Percentiles rank a stretch among this genome's conserved stretches.
Evolutionary conservation across 148 eudicot genomes (phyloP).

Genomic region (Nyssa sinensis): DNA sequence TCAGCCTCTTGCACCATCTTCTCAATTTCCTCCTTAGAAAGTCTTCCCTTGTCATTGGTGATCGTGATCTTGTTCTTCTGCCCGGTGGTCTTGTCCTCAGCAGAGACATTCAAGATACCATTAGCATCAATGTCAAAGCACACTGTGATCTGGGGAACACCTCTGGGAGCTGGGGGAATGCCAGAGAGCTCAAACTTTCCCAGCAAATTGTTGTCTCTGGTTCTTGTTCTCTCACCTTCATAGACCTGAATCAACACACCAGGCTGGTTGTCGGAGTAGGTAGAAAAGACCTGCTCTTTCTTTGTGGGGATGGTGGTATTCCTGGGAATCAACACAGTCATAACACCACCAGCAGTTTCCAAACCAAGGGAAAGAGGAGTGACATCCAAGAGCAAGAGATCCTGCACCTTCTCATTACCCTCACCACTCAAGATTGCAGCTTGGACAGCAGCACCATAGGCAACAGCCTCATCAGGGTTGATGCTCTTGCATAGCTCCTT

Average conservation of each 20-base stretch:
- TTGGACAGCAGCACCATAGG: conserved; percentile 48
- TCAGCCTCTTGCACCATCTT: conserved; percentile 35
- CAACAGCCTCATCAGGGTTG: conserved; percentile 53
- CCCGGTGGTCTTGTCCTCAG: conserved; percentile 41
- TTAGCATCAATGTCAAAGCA: too few relatives aligned
- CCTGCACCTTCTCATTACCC: conserved; percentile 41
- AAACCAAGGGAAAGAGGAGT: too few relatives aligned
- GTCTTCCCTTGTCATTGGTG: conserved; percentile 37
- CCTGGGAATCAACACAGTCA: too few relatives aligned
- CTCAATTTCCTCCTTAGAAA: conserved; percentile 36
- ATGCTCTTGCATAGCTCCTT: conserved; percentile 49
- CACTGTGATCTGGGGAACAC: too few relatives aligned
- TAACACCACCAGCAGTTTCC: too few relatives aligned
- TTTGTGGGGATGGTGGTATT: too few relatives aligned
- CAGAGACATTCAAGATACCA: conserved; percentile 48
- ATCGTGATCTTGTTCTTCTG: conserved; percentile 43
- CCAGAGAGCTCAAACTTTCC: too few relatives aligned
- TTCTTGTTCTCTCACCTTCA: conserved; percentile 46
- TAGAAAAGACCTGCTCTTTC: too few relatives aligned
- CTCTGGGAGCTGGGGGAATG: too few relatives aligned
- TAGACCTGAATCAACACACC: conserved; percentile 43
- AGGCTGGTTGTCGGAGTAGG: conserved; percentile 41
- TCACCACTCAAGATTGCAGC: conserved; percentile 42
- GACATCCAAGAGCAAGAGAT: conserved; percentile 38
- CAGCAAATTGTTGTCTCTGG: too few relatives aligned